A percentile compares a stretch with the other conserved stretches of the same genome.
Conservation (phyloP, 2,329 filamentous ascomycete species). For the Stagonosporopsis vannaccii region DNA sequence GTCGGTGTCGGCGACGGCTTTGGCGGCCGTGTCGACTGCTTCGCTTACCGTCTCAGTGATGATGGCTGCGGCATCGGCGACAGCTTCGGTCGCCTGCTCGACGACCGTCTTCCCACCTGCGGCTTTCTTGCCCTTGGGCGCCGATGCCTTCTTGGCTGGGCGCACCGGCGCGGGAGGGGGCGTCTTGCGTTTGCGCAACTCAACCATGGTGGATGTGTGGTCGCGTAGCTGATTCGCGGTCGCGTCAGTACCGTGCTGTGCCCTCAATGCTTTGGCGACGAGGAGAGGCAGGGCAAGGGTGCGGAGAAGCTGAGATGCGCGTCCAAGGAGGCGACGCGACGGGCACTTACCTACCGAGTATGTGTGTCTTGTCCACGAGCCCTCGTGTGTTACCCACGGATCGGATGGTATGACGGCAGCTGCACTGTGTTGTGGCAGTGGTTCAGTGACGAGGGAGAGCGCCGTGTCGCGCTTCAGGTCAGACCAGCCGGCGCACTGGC, state of each 20-base stretch:
- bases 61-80: slow-evolving; percentile 41
- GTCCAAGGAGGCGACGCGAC: slow-evolving; percentile 1
- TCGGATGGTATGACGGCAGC: slow-evolving; percentile 2
- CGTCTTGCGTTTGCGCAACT: slow-evolving; percentile 69
- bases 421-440: slow-evolving; percentile 6
- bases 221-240: slow-evolving; percentile 35
- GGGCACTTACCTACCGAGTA: slow-evolving; percentile 14
- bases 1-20: slow-evolving; percentile 39
- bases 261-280: slow-evolving; percentile 9
- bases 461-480: slow-evolving; percentile 5
- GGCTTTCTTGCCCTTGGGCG: slow-evolving; percentile 47
- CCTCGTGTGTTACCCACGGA: slow-evolving; percentile 8
- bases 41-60: slow-evolving; percentile 43
- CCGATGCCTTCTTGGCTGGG: slow-evolving; percentile 58
- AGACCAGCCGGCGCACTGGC: not conserved
- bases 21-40: slow-evolving; percentile 43
- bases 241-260: slow-evolving; percentile 33
- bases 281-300: slow-evolving; percentile 10
- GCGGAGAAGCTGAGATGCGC: slow-evolving; percentile 12
- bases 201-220: slow-evolving; percentile 55
- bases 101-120: slow-evolving; percentile 41
- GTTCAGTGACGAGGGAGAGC: not conserved
- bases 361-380: slow-evolving; percentile 8
- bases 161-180: slow-evolving; percentile 58
- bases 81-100: slow-evolving; percentile 43